These are phyloP conservation scores for Jatropha multifida DNA, from an alignment of 441 rosid genomes.

Conservation along the genomic window DNA sequence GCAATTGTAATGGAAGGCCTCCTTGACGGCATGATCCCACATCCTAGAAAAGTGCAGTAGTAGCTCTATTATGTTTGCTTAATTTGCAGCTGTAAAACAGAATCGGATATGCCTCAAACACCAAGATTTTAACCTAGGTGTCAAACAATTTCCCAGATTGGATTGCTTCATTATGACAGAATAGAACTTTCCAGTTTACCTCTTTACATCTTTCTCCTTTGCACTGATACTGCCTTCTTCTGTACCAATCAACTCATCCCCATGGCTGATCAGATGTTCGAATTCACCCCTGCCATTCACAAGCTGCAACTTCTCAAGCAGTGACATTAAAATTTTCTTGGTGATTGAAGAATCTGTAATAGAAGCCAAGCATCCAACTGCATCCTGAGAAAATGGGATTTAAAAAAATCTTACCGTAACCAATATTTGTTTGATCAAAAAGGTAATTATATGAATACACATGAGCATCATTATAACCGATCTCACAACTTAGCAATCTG, in stretches of 20 bases:
- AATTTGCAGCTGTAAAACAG: background rate
- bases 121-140: background rate
- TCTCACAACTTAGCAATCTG: background rate
- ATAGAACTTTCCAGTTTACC: slow-evolving; percentile 43
- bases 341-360: slow-evolving; percentile 65
- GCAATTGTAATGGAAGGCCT: background rate
- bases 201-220: slow-evolving; percentile 42
- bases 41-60: background rate
- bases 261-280: slow-evolving; percentile 31
- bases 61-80: background rate
- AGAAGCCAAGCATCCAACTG: slow-evolving; percentile 82
- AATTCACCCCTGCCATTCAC: slow-evolving; percentile 47
- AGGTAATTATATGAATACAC: background rate
- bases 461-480: background rate
- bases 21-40: background rate
- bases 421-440: background rate
- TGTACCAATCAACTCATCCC: slow-evolving; percentile 34
- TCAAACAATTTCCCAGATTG: background rate
- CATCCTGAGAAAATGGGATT: slow-evolving; percentile 51
- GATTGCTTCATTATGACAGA: background rate
- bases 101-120: background rate
- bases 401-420: slow-evolving; percentile 11
- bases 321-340: slow-evolving; percentile 55
- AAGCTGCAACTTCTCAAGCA: slow-evolving; percentile 58
- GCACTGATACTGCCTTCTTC: slow-evolving; percentile 33